Conservation (phyloP, 2,329 filamentous ascomycete genomes). For the Exophiala phaeomuriformis region DNA sequence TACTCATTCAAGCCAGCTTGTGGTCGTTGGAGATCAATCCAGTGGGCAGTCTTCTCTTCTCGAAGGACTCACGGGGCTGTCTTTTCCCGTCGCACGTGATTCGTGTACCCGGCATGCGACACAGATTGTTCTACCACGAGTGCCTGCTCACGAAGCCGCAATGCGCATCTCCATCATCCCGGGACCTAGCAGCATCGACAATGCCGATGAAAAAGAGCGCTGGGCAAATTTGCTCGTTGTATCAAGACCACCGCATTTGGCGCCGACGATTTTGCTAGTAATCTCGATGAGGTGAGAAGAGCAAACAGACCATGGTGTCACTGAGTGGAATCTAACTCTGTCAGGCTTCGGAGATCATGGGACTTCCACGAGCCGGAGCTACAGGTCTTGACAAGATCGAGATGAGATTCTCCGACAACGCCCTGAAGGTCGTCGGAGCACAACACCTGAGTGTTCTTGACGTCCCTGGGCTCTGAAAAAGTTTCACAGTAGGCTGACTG, state of each 20-base stretch:
- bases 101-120: conserved; percentile 31
- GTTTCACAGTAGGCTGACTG: conserved; percentile 27
- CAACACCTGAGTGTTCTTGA: conserved; percentile 39
- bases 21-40: conserved; percentile 31
- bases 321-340: not conserved
- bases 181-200: conserved; percentile 12
- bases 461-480: conserved; percentile 34
- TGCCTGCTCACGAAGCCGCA: conserved; percentile 2
- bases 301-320: not conserved
- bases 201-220: conserved; percentile 4
- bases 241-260: conserved; percentile 4
- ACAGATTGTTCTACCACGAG: conserved; percentile 28
- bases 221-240: conserved; percentile 2
- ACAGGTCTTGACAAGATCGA: not conserved
- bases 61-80: conserved; percentile 28
- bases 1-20: conserved; percentile 21
- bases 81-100: conserved; percentile 27
- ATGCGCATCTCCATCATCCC: conserved; percentile 24
- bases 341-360: conserved; percentile 2
- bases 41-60: conserved; percentile 30
- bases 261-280: conserved; percentile 1
- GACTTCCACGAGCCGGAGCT: conserved; percentile 1
- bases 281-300: conserved; percentile 4
- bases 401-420: conserved; percentile 36
- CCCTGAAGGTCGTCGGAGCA: conserved; percentile 36